Conservation (phyloP, 306 rosid genomes). For the Gynostemma pentaphyllum region DNA sequence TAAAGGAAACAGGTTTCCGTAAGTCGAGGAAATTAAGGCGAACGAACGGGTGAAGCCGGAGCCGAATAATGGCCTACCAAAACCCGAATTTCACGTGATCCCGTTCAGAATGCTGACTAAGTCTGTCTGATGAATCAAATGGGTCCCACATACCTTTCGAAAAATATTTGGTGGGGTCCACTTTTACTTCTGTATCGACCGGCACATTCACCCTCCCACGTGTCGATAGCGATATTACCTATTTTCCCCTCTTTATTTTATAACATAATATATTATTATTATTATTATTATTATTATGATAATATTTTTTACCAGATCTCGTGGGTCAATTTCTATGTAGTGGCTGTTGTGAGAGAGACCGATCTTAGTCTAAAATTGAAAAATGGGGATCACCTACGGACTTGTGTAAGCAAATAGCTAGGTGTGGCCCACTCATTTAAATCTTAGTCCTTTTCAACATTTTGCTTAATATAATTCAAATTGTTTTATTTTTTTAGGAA, state of each 20-base stretch:
- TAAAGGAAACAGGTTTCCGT: slow-evolving; percentile 8
- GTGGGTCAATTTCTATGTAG: slow-evolving; percentile 6
- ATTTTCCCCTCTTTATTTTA: not conserved
- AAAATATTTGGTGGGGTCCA: slow-evolving; percentile 14
- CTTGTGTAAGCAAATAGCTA: not conserved
- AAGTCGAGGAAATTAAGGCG: slow-evolving; percentile 4
- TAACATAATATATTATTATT: not conserved
- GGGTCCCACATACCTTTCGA: slow-evolving; percentile 24
- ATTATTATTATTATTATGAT: no score
- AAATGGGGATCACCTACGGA: not conserved
- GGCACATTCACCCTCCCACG: slow-evolving; percentile 28
- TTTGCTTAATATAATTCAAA: no score
- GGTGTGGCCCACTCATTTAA: not conserved
- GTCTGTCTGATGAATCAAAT: not conserved
- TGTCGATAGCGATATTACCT: slow-evolving; percentile 20
- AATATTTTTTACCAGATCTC: not conserved
- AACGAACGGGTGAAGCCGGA: not conserved
- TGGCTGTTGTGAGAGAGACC: slow-evolving; percentile 11
- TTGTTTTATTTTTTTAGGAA: not conserved
- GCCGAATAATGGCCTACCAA: not conserved
- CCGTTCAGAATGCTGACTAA: slow-evolving; percentile 11
- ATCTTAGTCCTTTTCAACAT: not conserved
- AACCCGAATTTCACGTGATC: slow-evolving; percentile 15
- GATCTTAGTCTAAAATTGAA: not conserved
- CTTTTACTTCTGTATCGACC: not conserved